These are phyloP conservation scores for Tilletia setariae DNA, from an alignment of 1,284 basidiomycete species.

Conservation along the genomic window DNA sequence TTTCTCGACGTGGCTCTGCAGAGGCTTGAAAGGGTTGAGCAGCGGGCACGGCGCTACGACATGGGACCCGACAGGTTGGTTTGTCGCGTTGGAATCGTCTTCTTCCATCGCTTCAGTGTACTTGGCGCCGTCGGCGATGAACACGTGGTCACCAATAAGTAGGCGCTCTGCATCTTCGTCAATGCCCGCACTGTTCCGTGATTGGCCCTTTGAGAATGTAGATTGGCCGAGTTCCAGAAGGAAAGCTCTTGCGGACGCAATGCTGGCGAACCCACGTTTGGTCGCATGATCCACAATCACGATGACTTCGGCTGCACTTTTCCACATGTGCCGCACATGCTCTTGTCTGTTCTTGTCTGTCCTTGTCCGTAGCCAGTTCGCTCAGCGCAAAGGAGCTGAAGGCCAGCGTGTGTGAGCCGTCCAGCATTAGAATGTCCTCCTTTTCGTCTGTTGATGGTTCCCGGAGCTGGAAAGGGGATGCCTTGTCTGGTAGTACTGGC, in stretches of 20 bases:
- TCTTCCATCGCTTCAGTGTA: conserved; percentile 39
- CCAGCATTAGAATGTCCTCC: neutral
- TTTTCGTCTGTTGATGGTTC: neutral
- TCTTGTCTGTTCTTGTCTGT: conserved; percentile 68
- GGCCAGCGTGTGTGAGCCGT: conserved; percentile 61
- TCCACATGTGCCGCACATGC: conserved; percentile 79
- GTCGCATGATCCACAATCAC: conserved; percentile 78
- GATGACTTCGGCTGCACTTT: conserved; percentile 66
- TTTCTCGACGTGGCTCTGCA: conserved; percentile 16
- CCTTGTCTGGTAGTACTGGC: conserved; percentile 23
- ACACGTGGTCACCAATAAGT: conserved; percentile 55
- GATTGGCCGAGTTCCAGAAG: conserved; percentile 73
- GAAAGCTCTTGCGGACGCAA: conserved; percentile 77
- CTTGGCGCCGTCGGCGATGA: conserved; percentile 25
- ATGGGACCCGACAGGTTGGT: neutral
- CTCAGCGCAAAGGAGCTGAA: conserved; percentile 82
- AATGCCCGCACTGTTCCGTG: neutral
- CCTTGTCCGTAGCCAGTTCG: conserved; percentile 64
- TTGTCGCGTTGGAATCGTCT: conserved; percentile 25
- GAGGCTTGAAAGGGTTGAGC: conserved; percentile 53
- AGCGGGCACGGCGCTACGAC: conserved; percentile 65
- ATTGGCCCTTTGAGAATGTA: conserved; percentile 65
- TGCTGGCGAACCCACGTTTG: conserved; percentile 70
- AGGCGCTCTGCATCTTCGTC: conserved; percentile 14
- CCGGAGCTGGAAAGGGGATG: conserved; percentile 22